phyloP scores from a whole-genome alignment of 371 early-diverging fungal species.

The Parasitella parasitica region DNA sequence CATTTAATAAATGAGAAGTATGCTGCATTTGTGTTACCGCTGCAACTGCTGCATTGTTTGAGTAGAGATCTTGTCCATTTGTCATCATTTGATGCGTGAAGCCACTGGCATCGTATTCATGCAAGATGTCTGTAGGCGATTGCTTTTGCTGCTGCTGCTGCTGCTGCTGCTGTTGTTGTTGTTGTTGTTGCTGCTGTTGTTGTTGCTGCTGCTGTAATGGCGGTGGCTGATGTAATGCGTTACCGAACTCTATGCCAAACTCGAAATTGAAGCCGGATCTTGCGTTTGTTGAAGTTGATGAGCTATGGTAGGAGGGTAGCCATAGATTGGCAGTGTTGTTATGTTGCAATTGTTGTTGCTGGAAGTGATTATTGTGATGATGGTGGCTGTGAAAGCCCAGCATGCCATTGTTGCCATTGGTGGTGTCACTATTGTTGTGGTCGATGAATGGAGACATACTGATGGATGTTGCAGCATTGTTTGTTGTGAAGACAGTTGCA shows the following conservation, averaged over 20 bases:
- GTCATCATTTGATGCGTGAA: neutral
- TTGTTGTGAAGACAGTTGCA: neutral
- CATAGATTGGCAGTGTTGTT: neutral
- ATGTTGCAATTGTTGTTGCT: neutral
- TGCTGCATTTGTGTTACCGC: neutral
- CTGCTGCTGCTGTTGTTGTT: neutral
- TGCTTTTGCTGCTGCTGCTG: neutral
- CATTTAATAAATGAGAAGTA: neutral
- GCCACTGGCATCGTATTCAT: neutral
- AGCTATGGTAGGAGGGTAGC: neutral
- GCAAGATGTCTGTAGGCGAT: constrained; percentile 12
- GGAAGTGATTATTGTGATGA: neutral
- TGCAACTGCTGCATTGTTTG: neutral
- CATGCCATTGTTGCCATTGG: neutral
- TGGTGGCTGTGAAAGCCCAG: neutral
- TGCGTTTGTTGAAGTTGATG: neutral
- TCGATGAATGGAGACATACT: neutral
- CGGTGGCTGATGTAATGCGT: neutral
- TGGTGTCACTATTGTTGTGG: neutral
- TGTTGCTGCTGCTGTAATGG: neutral
- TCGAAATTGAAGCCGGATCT: neutral
- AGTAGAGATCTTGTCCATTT: neutral
- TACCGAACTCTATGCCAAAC: constrained; percentile 1
- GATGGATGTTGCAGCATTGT: neutral
- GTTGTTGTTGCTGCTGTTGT: neutral